Evolutionary conservation across 2,329 filamentous ascomycete species (phyloP).

Genomic region (Monilinia aucupariae): DNA sequence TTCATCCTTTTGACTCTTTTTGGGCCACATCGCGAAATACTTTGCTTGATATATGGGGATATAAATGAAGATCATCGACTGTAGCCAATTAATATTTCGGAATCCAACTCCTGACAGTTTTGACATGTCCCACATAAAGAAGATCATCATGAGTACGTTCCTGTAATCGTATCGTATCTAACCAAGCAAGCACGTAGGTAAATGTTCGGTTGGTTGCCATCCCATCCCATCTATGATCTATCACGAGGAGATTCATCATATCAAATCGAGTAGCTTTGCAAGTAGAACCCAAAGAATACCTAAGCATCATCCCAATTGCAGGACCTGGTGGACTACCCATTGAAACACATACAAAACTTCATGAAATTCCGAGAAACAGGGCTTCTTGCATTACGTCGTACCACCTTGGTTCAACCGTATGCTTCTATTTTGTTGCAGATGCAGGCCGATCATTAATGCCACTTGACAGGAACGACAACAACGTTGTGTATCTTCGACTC

Average conservation of each 20-base stretch:
- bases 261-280: neutral
- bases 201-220: neutral
- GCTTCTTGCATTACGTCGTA: neutral
- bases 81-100: neutral
- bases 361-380: neutral
- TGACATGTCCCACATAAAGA: slow-evolving; percentile 5
- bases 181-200: neutral
- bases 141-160: neutral
- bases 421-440: neutral
- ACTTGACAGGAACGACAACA: neutral
- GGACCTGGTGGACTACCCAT: neutral
- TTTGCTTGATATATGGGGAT: slow-evolving; percentile 2
- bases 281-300: neutral
- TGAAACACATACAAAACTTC: neutral
- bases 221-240: neutral
- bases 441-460: slow-evolving; percentile 5
- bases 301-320: neutral
- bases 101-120: slow-evolving; percentile 1
- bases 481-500: neutral
- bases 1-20: neutral
- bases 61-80: slow-evolving; percentile 10
- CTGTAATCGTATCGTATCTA: neutral
- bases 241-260: neutral
- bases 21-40: neutral
- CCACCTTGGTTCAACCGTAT: neutral